Conservation (phyloP, 2,329 filamentous ascomycete genomes). For the Lecanicillium sp. region DNA sequence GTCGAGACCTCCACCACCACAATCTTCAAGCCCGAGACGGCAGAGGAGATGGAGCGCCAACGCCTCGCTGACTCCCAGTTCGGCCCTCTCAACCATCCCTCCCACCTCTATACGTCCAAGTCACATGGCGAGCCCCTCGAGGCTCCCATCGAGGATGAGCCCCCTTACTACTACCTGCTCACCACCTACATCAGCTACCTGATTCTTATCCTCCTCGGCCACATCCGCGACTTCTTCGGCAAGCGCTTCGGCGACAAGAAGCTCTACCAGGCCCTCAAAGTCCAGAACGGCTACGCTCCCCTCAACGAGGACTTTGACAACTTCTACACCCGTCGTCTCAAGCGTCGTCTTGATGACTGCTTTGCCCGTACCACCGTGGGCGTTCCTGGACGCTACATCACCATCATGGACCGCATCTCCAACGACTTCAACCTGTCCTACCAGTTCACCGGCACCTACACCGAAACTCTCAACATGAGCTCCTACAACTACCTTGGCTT, state of each 20-base stretch:
- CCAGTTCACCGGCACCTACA: constrained; percentile 80
- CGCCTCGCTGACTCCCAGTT: constrained; percentile 84
- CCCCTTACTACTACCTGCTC: constrained; percentile 92
- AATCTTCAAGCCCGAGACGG: constrained; percentile 81
- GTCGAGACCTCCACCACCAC: constrained; percentile 68
- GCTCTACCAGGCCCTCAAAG: constrained; percentile 73
- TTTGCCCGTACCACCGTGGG: constrained; percentile 90
- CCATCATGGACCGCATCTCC: constrained; percentile 82
- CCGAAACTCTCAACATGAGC: constrained; percentile 96
- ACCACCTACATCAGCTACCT: constrained; percentile 99
- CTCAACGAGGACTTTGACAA: constrained; percentile 98
- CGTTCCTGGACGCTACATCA: constrained; percentile 91
- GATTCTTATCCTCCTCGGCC: constrained; percentile 89
- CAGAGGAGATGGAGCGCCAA: constrained; percentile 71
- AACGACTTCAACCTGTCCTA: constrained; percentile 90
- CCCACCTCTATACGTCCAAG: constrained; percentile 83
- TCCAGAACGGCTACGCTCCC: constrained; percentile 84
- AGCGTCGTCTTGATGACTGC: constrained; percentile 93
- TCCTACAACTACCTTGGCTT: constrained; percentile 99
- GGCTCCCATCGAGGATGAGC: constrained; percentile 86
- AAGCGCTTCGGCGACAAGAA: constrained; percentile 86
- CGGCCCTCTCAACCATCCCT: constrained; percentile 71
- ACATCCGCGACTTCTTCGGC: constrained; percentile 95
- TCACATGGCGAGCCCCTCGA: constrained; percentile 76
- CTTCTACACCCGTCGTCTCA: constrained; percentile 90